phyloP scores from a whole-genome alignment of 2,329 filamentous ascomycete genomes.

The Pyricularia sp. region DNA sequence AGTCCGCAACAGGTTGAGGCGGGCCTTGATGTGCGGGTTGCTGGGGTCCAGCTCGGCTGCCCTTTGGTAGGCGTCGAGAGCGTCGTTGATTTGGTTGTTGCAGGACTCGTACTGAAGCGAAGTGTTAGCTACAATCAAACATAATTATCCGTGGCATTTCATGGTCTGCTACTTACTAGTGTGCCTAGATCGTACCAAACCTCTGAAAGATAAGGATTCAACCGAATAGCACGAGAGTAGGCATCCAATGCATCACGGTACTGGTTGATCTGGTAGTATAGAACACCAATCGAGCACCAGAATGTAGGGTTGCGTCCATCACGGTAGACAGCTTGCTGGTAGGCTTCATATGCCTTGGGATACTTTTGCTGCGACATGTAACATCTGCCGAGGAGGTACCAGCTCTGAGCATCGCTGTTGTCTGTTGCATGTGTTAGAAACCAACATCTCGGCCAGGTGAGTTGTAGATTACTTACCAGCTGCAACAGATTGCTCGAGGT shows the following conservation, averaged over 20 bases:
- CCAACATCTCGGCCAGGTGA: neutral
- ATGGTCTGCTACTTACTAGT: conserved; percentile 51
- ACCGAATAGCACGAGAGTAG: conserved; percentile 88
- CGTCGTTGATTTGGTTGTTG: conserved; percentile 97
- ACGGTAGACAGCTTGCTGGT: conserved; percentile 96
- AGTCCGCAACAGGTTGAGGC: conserved; percentile 78
- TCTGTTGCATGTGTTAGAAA: conserved; percentile 44
- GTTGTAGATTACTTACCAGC: conserved; percentile 54
- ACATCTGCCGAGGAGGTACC: conserved; percentile 94
- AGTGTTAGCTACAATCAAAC: conserved; percentile 4
- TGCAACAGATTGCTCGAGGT: conserved; percentile 90
- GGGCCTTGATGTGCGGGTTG: conserved; percentile 94
- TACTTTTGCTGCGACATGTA: conserved; percentile 99
- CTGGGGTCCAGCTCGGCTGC: conserved; percentile 88
- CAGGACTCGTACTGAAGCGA: conserved; percentile 79
- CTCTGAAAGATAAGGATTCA: conserved; percentile 97
- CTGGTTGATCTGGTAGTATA: conserved; percentile 99
- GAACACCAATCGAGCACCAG: conserved; percentile 97
- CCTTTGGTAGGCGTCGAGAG: conserved; percentile 88
- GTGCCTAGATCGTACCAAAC: conserved; percentile 99
- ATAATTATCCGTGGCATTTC: conserved; percentile 5
- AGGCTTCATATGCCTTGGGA: conserved; percentile 95
- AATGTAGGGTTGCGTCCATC: conserved; percentile 97
- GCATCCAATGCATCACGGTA: conserved; percentile 96
- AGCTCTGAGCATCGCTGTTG: conserved; percentile 91